phyloP scores from a whole-genome alignment of 2,329 filamentous ascomycete species.

The Pseudogymnoascus sp. region DNA sequence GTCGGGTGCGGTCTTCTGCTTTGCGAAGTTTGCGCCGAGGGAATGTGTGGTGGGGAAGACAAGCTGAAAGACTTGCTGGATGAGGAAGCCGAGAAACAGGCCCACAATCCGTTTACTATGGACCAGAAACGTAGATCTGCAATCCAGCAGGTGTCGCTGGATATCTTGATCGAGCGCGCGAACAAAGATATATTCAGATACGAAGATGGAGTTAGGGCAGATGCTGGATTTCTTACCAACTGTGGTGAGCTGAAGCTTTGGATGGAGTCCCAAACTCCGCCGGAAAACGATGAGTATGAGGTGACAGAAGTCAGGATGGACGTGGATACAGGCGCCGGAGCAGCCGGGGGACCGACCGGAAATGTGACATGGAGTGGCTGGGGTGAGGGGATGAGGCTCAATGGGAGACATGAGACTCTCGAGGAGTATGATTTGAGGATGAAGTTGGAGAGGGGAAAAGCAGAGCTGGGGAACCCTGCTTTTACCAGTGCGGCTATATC shows the following conservation, averaged over 20 bases:
- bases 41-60: background rate
- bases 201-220: slow-evolving; percentile 16
- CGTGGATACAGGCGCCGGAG: background rate
- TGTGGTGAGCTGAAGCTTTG: slow-evolving; percentile 16
- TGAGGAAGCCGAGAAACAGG: slow-evolving; percentile 8
- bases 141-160: background rate
- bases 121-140: background rate
- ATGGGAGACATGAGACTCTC: background rate
- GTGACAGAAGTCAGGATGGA: background rate
- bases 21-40: slow-evolving; percentile 16
- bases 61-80: slow-evolving; percentile 10
- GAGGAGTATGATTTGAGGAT: background rate
- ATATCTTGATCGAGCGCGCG: background rate
- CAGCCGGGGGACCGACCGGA: too few species aligned
- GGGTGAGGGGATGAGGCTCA: background rate
- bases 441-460: background rate
- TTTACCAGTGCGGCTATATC: background rate
- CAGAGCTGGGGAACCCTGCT: background rate
- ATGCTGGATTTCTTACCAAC: slow-evolving; percentile 17
- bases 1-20: slow-evolving; percentile 21
- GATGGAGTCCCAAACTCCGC: background rate
- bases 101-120: too few species aligned
- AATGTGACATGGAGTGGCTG: background rate
- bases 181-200: background rate
- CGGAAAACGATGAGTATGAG: background rate